A percentile compares a stretch with the other conserved stretches of the same genome.
phyloP scores from a whole-genome alignment of 345 rosid genomes.

The Laguncularia racemosa region DNA sequence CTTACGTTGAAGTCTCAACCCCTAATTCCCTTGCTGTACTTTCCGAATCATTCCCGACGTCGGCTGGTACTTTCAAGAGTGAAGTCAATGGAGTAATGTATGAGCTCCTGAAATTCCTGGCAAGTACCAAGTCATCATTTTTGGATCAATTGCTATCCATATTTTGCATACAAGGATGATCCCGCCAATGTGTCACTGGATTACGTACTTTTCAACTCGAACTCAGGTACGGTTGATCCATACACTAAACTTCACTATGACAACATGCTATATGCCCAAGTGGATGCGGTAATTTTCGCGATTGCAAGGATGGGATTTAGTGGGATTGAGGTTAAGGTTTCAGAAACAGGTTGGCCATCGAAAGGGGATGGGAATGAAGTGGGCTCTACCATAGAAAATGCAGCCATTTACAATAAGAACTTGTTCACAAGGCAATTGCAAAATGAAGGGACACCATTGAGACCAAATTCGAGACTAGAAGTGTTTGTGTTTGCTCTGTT shows the following conservation, averaged over 20 bases:
- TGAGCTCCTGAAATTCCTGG: constrained; percentile 51
- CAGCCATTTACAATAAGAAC: constrained; percentile 65
- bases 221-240: constrained; percentile 55
- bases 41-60: constrained; percentile 62
- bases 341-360: constrained; percentile 99
- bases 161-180: constrained; percentile 61
- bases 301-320: constrained; percentile 67
- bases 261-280: constrained; percentile 90
- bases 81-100: constrained; percentile 46
- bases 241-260: constrained; percentile 62
- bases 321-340: constrained; percentile 52
- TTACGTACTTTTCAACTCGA: constrained; percentile 78
- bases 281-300: constrained; percentile 83
- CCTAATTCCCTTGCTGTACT: constrained; percentile 65
- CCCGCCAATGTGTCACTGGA: constrained; percentile 51
- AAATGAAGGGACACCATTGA: constrained; percentile 73
- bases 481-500: constrained; percentile 80
- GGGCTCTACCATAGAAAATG: constrained; percentile 77
- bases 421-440: constrained; percentile 37
- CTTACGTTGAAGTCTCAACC: constrained; percentile 58
- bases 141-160: constrained; percentile 85
- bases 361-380: constrained; percentile 64
- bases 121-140: constrained; percentile 65
- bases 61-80: constrained; percentile 52
- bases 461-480: constrained; percentile 59